Evolutionary conservation across 495 filamentous ascomycete species (phyloP).

Genomic region (Recurvomyces mirabilis): DNA sequence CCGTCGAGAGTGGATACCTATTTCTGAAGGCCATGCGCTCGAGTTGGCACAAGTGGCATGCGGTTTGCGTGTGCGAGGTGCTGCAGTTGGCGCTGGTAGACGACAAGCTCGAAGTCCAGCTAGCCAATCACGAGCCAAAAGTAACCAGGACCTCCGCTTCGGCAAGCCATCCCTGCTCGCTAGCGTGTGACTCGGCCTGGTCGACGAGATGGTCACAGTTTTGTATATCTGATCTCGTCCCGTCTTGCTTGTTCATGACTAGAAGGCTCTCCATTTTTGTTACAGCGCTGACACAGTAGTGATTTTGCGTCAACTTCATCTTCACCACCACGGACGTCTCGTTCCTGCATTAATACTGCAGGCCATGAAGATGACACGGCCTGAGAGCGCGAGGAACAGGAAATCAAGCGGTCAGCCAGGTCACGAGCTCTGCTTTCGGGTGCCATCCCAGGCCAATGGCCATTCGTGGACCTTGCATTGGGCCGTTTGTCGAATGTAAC

Average conservation of each 20-base stretch:
- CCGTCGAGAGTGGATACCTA: constrained; percentile 1
- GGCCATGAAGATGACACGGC: background rate
- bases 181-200: no score
- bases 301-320: no score
- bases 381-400: background rate
- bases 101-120: background rate
- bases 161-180: no score
- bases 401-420: constrained; percentile 2
- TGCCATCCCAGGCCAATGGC: background rate
- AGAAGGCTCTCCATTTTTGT: no score
- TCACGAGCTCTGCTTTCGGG: background rate
- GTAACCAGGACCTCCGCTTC: background rate
- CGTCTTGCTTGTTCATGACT: no score
- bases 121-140: background rate
- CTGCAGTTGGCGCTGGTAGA: constrained; percentile 6
- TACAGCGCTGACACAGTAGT: no score
- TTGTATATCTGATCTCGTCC: no score
- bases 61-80: constrained; percentile 10
- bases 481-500: background rate
- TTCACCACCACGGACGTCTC: background rate
- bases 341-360: background rate
- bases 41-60: no score
- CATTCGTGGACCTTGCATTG: background rate
- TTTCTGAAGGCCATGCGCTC: no score
- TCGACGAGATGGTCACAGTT: no score